phyloP scores from a whole-genome alignment of 371 early-diverging fungal genomes.

The Mucor ambiguus region DNA sequence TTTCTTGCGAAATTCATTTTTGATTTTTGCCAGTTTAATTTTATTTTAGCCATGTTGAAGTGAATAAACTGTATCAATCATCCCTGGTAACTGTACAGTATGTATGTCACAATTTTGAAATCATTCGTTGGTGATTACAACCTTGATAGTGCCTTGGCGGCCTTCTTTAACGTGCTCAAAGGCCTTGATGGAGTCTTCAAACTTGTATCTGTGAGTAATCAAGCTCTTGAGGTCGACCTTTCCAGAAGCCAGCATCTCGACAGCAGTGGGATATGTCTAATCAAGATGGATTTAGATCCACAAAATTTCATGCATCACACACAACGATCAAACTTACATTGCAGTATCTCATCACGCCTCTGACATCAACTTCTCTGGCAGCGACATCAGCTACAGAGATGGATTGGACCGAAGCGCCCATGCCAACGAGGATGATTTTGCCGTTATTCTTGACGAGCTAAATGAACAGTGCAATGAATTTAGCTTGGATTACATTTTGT shows the following conservation, averaged over 20 bases:
- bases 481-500: neutral
- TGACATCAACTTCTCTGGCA: conserved; percentile 52
- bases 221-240: conserved; percentile 49
- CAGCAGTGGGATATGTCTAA: conserved; percentile 48
- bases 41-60: too few species aligned
- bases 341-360: conserved; percentile 55
- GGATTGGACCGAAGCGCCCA: conserved; percentile 51
- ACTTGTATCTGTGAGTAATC: conserved; percentile 51
- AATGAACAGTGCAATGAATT: neutral
- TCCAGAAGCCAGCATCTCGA: conserved; percentile 51
- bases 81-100: neutral
- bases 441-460: conserved; percentile 52
- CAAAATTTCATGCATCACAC: too few species aligned
- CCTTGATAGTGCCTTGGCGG: conserved; percentile 53
- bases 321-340: conserved; percentile 41
- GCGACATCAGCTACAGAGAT: conserved; percentile 49
- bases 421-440: conserved; percentile 51
- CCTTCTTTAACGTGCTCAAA: conserved; percentile 53
- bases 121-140: conserved; percentile 38
- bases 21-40: too few species aligned
- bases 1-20: too few species aligned
- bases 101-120: neutral
- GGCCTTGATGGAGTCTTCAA: conserved; percentile 48
- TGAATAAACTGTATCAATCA: neutral
- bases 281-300: too few species aligned